These are phyloP conservation scores for Ascomycota sp. DNA, from an alignment of 2,329 filamentous ascomycete species.

Conservation along the genomic window DNA sequence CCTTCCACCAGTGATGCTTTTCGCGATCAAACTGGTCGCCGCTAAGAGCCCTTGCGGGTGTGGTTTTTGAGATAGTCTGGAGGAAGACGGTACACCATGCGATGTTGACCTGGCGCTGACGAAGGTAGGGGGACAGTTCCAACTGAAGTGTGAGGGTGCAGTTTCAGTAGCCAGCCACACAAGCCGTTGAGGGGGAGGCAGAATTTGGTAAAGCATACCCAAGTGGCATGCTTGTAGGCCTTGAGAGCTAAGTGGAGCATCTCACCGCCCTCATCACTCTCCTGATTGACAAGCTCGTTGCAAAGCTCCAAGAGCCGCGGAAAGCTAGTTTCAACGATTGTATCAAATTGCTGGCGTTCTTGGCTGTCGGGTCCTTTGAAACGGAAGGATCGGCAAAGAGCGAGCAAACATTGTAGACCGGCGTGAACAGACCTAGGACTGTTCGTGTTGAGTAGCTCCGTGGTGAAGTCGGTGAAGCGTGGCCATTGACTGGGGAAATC, in stretches of 20 bases:
- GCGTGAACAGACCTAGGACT: constrained; percentile 74
- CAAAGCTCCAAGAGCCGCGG: constrained; percentile 71
- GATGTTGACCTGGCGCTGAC: constrained; percentile 63
- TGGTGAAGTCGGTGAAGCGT: constrained; percentile 75
- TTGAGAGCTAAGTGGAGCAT: constrained; percentile 92
- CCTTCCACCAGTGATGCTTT: constrained; percentile 96
- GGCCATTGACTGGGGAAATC: constrained; percentile 94
- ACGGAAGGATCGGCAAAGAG: constrained; percentile 84
- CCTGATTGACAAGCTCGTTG: constrained; percentile 70
- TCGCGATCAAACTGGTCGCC: constrained; percentile 69
- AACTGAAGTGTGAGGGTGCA: constrained; percentile 29
- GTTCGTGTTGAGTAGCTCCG: constrained; percentile 70
- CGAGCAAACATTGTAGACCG: constrained; percentile 77
- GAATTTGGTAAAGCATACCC: constrained; percentile 27
- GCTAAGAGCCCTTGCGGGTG: constrained; percentile 63
- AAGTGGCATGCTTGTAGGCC: constrained; percentile 94
- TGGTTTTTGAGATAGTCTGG: constrained; percentile 64
- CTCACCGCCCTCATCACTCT: constrained; percentile 81
- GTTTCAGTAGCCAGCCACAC: not conserved
- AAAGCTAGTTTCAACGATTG: constrained; percentile 80
- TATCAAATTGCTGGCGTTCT: constrained; percentile 66
- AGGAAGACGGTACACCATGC: constrained; percentile 94
- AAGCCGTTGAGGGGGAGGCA: not conserved
- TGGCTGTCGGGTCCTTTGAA: constrained; percentile 69
- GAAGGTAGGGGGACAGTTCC: constrained; percentile 58